Evolutionary conservation across 257 asterid genomes (phyloP), one percentile per base, ranked within the genome.

Genomic region (Lantana camara): DNA sequence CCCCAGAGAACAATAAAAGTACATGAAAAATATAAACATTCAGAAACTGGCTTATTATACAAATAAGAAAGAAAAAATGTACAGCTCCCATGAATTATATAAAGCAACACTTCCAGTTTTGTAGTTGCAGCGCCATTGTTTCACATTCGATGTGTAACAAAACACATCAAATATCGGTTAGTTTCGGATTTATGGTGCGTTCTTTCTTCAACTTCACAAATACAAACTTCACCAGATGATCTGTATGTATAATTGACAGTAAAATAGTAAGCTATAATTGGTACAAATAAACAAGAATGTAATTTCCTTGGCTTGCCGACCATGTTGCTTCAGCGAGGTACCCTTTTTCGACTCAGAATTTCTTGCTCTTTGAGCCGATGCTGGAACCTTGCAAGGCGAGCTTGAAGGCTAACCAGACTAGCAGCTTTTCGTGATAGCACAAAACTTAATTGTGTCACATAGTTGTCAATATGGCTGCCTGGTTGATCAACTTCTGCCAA

Each of bases 331-430:
- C 68, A 87, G 53, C 89, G 85, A 19, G 76, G 82, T 52, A 78
- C 82, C 84, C 96, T 83, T 79, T 90, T 94, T 80, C 97, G 77
- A 73, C 93, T 88, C 71, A 90, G 77, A 68, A 94, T 86, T 75
- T 94, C 99, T 76, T 94, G 99, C 79, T 94, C 97, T 77, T 84
- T 87, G 72, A 90, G 75, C 46, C 92, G 95, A 73, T 94, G 99
- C 81, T 88, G 99, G 81, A 94, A 94, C 79, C 99, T 77, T 41
- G 95, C 92, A 10, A 90, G 95, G n/a, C 95, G 96, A 32, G 99
- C 97, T 74, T 90, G 99, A 42, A 94, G 95, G 76, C 99, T 80
- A 61, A 94, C 96, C 47, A 88, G 82, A 76, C 90, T 88, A 71
- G 96, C 89, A 17, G 97, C 97, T 82, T 94, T 94, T 65, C 95